These are phyloP conservation scores for Hagleromyces aurorensis DNA, from an alignment of 805 yeast genomes.

Conservation along the genomic window DNA sequence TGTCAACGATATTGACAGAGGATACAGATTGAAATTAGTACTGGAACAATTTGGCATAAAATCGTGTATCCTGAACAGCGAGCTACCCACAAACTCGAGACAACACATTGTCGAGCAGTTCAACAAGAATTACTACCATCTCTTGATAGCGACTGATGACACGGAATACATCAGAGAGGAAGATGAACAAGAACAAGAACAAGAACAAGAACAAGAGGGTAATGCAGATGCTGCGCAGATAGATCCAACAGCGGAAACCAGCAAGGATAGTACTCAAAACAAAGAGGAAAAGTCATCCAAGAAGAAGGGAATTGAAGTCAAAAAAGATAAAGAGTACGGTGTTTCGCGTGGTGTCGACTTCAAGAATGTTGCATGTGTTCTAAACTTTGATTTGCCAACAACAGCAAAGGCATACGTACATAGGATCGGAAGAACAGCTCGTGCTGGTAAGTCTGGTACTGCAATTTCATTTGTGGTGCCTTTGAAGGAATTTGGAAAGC, in stretches of 20 bases:
- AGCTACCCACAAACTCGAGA: slow-evolving; percentile 86
- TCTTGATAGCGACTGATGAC: slow-evolving; percentile 94
- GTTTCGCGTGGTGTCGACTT: slow-evolving; percentile 97
- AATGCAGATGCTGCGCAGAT: slow-evolving; percentile 11
- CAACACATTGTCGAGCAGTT: slow-evolving; percentile 93
- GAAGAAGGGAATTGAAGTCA: slow-evolving; percentile 24
- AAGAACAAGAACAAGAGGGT: slow-evolving; percentile 14
- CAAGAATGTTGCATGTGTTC: slow-evolving; percentile 90
- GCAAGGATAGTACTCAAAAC: slow-evolving; percentile 14
- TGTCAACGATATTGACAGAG: slow-evolving; percentile 92
- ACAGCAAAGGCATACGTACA: slow-evolving; percentile 86
- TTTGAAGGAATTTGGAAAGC: slow-evolving; percentile 76
- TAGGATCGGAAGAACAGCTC: slow-evolving; percentile 93
- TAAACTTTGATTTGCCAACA: slow-evolving; percentile 89
- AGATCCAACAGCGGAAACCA: slow-evolving; percentile 2
- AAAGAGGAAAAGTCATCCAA: slow-evolving; percentile 17
- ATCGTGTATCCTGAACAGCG: slow-evolving; percentile 83
- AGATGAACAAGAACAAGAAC: slow-evolving; percentile 30
- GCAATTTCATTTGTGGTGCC: slow-evolving; percentile 89
- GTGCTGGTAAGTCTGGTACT: slow-evolving; percentile 95
- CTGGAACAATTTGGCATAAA: slow-evolving; percentile 91
- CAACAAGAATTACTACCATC: slow-evolving; percentile 78
- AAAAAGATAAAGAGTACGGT: slow-evolving; percentile 73
- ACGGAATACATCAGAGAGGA: slow-evolving; percentile 50
- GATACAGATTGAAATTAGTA: slow-evolving; percentile 83